Percentiles rank a stretch among this genome's conserved stretches.
phyloP scores from a whole-genome alignment of 805 yeast species.

The Metschnikowia cerradonensis region DNA sequence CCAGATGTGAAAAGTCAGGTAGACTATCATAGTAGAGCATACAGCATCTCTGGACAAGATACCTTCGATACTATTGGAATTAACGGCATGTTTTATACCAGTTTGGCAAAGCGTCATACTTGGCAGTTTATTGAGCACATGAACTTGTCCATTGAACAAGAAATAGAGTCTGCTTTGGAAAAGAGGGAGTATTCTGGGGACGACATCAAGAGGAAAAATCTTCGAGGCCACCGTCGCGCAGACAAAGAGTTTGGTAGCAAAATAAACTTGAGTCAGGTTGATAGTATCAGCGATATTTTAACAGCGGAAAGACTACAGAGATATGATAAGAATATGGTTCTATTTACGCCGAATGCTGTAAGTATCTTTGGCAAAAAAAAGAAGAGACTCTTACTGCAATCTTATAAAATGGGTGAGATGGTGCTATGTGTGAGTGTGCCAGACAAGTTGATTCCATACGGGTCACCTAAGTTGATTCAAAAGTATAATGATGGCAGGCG shows the following conservation, averaged over 20 bases:
- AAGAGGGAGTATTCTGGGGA: conserved; percentile 24
- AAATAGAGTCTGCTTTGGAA: conserved; percentile 31
- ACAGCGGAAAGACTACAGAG: conserved; percentile 11
- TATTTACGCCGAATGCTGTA: conserved; percentile 16
- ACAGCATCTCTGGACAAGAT: conserved; percentile 22
- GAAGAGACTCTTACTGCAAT: conserved; percentile 32
- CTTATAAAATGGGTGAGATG: conserved; percentile 33
- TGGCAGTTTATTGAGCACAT: conserved; percentile 31
- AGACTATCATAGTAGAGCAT: conserved; percentile 22
- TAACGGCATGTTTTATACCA: conserved; percentile 30
- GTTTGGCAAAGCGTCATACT: conserved; percentile 24
- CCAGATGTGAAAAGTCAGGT: conserved; percentile 34
- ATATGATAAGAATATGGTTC: conserved; percentile 2
- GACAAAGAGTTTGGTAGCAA: conserved; percentile 3
- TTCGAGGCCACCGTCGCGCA: conserved; percentile 11
- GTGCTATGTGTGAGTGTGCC: conserved; percentile 33
- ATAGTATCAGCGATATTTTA: conserved; percentile 26
- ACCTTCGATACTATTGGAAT: conserved; percentile 31
- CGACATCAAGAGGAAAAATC: conserved; percentile 33
- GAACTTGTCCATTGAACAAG: conserved; percentile 31
- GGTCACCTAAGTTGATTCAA: conserved; percentile 35
- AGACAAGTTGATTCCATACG: conserved; percentile 29
- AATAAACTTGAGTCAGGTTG: conserved; percentile 6
- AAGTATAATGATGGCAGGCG: conserved; percentile 30
- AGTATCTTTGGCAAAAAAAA: conserved; percentile 34